Conservation (phyloP, 495 filamentous ascomycete genomes). For the Annulohypoxylon bovei region DNA sequence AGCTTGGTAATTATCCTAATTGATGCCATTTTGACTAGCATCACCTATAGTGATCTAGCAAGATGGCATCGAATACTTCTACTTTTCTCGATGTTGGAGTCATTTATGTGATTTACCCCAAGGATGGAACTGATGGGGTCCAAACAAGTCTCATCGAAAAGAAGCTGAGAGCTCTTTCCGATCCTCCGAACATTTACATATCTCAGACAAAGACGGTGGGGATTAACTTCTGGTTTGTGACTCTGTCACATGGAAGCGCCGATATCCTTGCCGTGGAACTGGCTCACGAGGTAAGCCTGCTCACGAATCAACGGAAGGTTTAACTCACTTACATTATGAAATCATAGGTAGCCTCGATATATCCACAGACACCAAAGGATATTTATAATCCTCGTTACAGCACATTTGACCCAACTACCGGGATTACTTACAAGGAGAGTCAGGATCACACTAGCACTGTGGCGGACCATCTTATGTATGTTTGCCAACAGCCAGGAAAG, state of each 20-base stretch:
- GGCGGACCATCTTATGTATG: not conserved
- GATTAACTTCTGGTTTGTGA: slow-evolving; percentile 1
- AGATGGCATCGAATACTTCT: not conserved
- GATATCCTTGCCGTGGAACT: not conserved
- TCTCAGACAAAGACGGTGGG: not conserved
- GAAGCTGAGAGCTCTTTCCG: not conserved
- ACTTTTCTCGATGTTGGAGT: not conserved
- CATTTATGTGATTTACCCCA: not conserved
- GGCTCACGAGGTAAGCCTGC: not conserved
- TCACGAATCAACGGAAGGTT: too few relatives aligned
- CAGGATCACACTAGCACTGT: too few relatives aligned
- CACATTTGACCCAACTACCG: not conserved
- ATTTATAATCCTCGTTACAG: too few relatives aligned
- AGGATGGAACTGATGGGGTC: not conserved
- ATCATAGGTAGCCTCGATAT: not conserved
- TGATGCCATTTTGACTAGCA: too few relatives aligned
- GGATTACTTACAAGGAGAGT: too few relatives aligned
- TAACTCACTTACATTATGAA: not conserved
- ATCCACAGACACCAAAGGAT: not conserved
- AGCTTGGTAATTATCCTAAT: too few relatives aligned
- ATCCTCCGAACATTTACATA: not conserved
- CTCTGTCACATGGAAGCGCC: not conserved
- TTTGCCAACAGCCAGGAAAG: not conserved
- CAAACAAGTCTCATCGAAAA: not conserved
- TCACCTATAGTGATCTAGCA: not conserved